Conservation (phyloP, 495 filamentous ascomycete genomes). For the Aspergillus kassunensis region DNA sequence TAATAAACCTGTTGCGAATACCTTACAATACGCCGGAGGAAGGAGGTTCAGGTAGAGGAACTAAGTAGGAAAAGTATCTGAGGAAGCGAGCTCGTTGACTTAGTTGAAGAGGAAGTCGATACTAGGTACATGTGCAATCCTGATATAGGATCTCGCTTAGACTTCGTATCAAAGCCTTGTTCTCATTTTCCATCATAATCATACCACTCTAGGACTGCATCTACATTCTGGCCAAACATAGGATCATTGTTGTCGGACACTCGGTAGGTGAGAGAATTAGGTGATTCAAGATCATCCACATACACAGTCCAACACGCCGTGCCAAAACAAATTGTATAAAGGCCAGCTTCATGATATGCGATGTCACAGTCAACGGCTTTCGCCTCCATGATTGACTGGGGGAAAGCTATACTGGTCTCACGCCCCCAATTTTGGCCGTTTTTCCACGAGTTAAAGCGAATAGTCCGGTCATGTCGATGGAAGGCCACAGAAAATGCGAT, state of each 20-base stretch:
- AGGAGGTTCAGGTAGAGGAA: too few species aligned
- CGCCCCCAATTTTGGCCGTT: neutral
- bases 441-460: neutral
- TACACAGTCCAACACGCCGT: neutral
- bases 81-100: too few species aligned
- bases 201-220: neutral
- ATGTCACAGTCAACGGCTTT: neutral
- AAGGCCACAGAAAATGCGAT: neutral
- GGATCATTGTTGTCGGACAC: neutral
- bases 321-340: neutral
- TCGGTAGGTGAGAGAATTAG: neutral
- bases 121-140: too few species aligned
- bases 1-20: too few species aligned
- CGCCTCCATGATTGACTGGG: neutral
- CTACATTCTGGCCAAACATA: neutral
- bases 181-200: too few species aligned
- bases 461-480: neutral
- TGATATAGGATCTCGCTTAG: too few species aligned
- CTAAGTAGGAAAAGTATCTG: too few species aligned
- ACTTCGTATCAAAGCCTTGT: too few species aligned
- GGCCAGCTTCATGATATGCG: neutral
- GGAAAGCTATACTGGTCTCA: neutral
- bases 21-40: too few species aligned
- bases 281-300: neutral
- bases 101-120: too few species aligned